Evolutionary conservation across 169 alveolate species (phyloP), one percentile per base, ranked within the genome.

Genomic region (Eimeria tenella): DNA sequence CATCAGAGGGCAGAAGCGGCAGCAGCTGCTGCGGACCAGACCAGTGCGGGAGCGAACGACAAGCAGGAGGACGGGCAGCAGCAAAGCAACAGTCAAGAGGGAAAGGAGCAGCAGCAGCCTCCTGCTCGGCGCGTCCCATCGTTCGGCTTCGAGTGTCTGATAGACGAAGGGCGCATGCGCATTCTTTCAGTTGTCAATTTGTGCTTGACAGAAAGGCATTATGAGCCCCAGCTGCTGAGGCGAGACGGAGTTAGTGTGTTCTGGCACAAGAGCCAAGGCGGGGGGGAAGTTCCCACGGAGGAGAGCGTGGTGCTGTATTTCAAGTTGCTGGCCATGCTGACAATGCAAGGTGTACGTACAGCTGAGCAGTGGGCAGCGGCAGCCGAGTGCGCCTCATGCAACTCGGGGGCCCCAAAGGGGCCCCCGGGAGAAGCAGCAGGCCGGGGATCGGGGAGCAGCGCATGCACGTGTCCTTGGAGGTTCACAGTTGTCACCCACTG

Each of bases 401-500:
- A 23, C 31, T 7, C 73, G 4, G 70, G 73, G 73, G 71, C 53
- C 89, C 58, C 73, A 0, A 50, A 53, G 25, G 65, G 68, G 25
- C 23, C 25, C 49, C 23, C 60, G 4, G 25, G 52, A 4, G 17
- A 17, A 15, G 68, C 42, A 13, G 87, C 42, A 13, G 11, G 60
- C 31, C 73, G 52, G 13, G 86, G 63, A 15, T 0, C 70, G 7
- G 15, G 23, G 7, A 15, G 23, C 70, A 15, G 23, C 17, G 15
- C 23, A 15, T 81, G 89, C 21, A 81, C 17, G 13, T 81, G 89
- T 52, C 21, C 52, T 11, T 81, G 91, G 79, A 23, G 83, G n/a
- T 89, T 89, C 19, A 63, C 89, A 9, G 81, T 89, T 9, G 82
- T 89, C n/a, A 81, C 83, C 10, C 94, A 89, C 68, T 89, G 94